Evolutionary conservation across 2,329 filamentous ascomycete genomes (phyloP).

Genomic region (Myriangium duriaei): DNA sequence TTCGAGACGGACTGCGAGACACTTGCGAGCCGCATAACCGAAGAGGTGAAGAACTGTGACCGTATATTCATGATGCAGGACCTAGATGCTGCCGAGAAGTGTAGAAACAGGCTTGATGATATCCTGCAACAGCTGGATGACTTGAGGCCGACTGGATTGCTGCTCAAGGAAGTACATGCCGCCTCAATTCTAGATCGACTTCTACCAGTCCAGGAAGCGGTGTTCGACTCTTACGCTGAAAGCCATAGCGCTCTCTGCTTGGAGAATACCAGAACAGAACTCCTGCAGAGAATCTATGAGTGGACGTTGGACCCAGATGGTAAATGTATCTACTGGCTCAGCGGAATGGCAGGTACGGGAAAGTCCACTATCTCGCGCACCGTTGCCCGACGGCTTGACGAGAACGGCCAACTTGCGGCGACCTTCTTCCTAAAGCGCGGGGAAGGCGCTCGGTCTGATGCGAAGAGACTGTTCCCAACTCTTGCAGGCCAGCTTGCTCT

Average conservation of each 20-base stretch:
- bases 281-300: background rate
- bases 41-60: too few relatives aligned
- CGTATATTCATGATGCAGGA: too few relatives aligned
- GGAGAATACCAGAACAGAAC: background rate
- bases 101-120: too few relatives aligned
- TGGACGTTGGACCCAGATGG: background rate
- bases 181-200: background rate
- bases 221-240: background rate
- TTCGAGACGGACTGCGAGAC: too few relatives aligned
- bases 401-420: slow-evolving; percentile 10
- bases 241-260: background rate
- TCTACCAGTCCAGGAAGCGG: background rate
- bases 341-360: slow-evolving; percentile 21
- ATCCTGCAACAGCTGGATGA: too few relatives aligned
- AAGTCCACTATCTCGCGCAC: slow-evolving; percentile 25
- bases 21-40: too few relatives aligned
- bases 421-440: slow-evolving; percentile 16
- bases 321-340: slow-evolving; percentile 21
- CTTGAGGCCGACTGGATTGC: too few relatives aligned
- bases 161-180: too few relatives aligned
- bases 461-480: background rate
- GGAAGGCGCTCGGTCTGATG: background rate
- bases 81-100: too few relatives aligned
- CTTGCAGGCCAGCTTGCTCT: slow-evolving; percentile 3
- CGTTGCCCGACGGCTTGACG: slow-evolving; percentile 15